These are phyloP conservation scores for Sclerotiophoma versabilis DNA, from an alignment of 2,329 filamentous ascomycete genomes.

Conservation along the genomic window DNA sequence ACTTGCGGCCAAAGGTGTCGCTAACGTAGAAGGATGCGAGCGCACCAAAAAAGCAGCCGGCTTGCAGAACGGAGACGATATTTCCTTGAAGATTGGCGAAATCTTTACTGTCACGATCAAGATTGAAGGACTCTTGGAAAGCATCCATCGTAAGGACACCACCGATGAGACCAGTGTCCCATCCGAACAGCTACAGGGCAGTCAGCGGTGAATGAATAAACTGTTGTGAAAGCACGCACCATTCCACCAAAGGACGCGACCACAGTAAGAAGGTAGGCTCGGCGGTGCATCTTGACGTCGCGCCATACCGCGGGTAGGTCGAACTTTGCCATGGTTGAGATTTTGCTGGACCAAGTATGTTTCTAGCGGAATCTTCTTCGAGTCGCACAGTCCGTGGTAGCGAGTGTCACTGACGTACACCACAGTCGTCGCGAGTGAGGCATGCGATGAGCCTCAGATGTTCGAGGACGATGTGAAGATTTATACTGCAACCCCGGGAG, in stretches of 20 bases:
- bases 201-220: not conserved
- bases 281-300: conserved; percentile 51
- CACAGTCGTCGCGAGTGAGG: not conserved
- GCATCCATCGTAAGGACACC: conserved; percentile 54
- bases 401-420: not conserved
- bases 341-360: not conserved
- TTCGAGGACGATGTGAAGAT: not conserved
- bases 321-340: conserved; percentile 40
- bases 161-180: conserved; percentile 48
- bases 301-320: conserved; percentile 44
- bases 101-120: conserved; percentile 40
- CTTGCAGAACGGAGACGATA: conserved; percentile 55
- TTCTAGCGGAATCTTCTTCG: not conserved
- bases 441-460: not conserved
- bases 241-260: conserved; percentile 55
- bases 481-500: conserved; percentile 11
- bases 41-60: conserved; percentile 56
- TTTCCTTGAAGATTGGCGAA: conserved; percentile 54
- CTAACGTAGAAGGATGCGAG: conserved; percentile 52
- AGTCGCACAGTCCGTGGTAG: not conserved
- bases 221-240: conserved; percentile 7
- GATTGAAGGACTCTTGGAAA: conserved; percentile 52
- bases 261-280: conserved; percentile 51
- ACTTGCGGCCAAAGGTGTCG: conserved; percentile 52
- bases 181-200: conserved; percentile 39